These are phyloP conservation scores for Sclerotinia borealis DNA, from an alignment of 2,329 filamentous ascomycete genomes.

Conservation along the genomic window DNA sequence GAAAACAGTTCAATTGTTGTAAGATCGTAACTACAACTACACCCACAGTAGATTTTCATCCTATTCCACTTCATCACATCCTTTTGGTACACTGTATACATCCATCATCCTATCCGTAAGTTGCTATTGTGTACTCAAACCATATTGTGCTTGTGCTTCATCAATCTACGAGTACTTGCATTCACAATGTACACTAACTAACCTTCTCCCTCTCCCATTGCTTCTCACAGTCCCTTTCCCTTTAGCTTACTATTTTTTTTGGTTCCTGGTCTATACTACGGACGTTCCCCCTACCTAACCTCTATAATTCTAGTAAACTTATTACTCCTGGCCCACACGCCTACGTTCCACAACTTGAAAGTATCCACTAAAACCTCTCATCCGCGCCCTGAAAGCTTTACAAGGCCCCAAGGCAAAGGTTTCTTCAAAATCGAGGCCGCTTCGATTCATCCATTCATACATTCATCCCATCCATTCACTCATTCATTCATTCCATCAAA, in stretches of 20 bases:
- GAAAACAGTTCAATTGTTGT: too few species aligned
- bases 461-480: too few species aligned
- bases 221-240: not conserved
- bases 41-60: not conserved
- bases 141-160: not conserved
- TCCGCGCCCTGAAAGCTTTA: slow-evolving; percentile 2
- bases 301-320: not conserved
- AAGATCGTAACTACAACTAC: not conserved
- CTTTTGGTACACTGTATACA: not conserved
- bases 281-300: slow-evolving; percentile 2
- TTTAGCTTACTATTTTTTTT: not conserved
- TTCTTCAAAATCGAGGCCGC: slow-evolving; percentile 4
- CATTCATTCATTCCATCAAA: slow-evolving; percentile 5
- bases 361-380: slow-evolving; percentile 1
- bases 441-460: slow-evolving; percentile 6
- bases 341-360: not conserved
- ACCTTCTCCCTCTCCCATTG: not conserved
- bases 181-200: not conserved
- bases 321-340: not conserved
- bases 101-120: not conserved
- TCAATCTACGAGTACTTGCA: not conserved
- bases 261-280: slow-evolving; percentile 4
- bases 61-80: not conserved
- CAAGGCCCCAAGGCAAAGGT: slow-evolving; percentile 10
- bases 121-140: not conserved